Evolutionary conservation across 768 basidiomycete genomes (phyloP), one percentile per base, ranked within the genome.

Genomic region (Collybia mongolica): DNA sequence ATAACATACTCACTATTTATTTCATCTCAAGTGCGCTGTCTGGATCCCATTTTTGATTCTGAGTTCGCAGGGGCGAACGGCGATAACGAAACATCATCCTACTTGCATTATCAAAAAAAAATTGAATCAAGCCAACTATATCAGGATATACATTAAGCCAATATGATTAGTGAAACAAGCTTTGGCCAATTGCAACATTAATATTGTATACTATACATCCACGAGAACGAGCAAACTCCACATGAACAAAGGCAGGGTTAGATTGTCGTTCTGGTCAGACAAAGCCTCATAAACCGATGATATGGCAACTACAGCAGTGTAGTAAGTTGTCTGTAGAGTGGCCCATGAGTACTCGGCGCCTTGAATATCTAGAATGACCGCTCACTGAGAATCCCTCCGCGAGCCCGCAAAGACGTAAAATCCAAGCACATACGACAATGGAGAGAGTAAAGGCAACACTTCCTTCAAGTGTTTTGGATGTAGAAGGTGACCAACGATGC

Each of bases 181-280:
- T 14, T 23, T 44, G 37, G 24, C 18, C 32, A 42, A 37, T 40
- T 56, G 45, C 29, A 32, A 6, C 14, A 32, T 32, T 32, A 32
- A 32, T 6, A 6, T 2, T 11, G 3, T 32, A 32, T 32, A 32
- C 53, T 62, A 70, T 36, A 72, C 65, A 44, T 63, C 66, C 28
- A 77, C 73, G 44, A 93, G 68, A 26, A 86, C 84, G 28, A 93
- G 73, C 71, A 93, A 75, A 63, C 90, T 88, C 93, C 94, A 99
- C 74, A 95, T 85, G 66, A 88, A 98, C 68, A 98, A 71, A n/a
- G 97, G 96, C 54, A 99, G 74, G 37, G 91, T 93, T 57, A 99
- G 75, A 69, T 99, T 99, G 70, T 99, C 97, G 69, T 98, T 98
- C 71, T 99, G 97, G 63, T 88, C 87, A 17, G 92, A 93, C 49